These are phyloP conservation scores for Mortierella sp. DNA, from an alignment of 371 early-diverging fungal genomes.

Conservation along the genomic window DNA sequence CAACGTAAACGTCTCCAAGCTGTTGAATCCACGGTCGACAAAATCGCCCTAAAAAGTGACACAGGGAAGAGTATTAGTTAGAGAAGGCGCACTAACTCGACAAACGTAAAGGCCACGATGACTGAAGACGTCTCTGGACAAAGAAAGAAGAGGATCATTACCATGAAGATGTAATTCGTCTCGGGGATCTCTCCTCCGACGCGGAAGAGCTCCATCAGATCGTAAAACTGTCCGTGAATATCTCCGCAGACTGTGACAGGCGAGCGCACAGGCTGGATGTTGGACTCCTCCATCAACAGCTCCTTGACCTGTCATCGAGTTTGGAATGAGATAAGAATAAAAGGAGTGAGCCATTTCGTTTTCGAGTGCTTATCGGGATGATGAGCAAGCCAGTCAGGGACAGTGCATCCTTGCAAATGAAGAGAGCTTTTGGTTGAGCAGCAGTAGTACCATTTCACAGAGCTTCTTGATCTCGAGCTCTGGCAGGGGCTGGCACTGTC, in stretches of 20 bases:
- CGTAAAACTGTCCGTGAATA: conserved; percentile 99
- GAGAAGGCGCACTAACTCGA: background rate
- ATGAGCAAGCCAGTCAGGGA: background rate
- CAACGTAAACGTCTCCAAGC: conserved; percentile 97
- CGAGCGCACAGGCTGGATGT: conserved; percentile 94
- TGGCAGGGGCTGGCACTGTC: conserved; percentile 91
- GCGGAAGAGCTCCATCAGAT: conserved; percentile 97
- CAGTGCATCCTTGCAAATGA: background rate
- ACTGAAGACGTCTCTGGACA: conserved; percentile 4
- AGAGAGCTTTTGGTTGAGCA: background rate
- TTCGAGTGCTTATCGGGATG: background rate
- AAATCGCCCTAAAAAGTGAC: conserved; percentile 88
- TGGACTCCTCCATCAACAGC: conserved; percentile 93
- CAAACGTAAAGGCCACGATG: too few species aligned
- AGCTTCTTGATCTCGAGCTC: conserved; percentile 95
- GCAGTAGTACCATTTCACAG: conserved; percentile 87
- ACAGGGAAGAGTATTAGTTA: background rate
- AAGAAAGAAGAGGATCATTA: conserved; percentile 17
- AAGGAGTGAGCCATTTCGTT: conserved; percentile 4
- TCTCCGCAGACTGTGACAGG: conserved; percentile 99
- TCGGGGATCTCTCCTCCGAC: conserved; percentile 98
- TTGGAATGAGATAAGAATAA: conserved; percentile 18
- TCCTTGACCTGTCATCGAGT: conserved; percentile 82
- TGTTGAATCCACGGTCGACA: conserved; percentile 99
- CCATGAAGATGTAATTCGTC: conserved; percentile 99